phyloP scores from a whole-genome alignment of 1,284 basidiomycete species.

The Boletus albobrunnescens region DNA sequence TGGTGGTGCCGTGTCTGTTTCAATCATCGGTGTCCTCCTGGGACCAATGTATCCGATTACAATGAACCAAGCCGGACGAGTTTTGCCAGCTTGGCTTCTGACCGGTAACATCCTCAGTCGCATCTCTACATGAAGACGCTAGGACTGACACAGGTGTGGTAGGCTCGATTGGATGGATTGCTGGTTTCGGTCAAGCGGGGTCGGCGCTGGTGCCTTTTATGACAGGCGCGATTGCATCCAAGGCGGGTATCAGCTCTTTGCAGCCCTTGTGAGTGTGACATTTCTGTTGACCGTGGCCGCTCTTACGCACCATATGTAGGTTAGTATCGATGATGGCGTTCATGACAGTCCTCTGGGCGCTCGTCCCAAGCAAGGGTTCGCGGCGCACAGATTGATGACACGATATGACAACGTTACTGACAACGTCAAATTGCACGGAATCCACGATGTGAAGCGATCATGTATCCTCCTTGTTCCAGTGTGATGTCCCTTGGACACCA shows the following conservation, averaged over 20 bases:
- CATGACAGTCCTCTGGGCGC: slow-evolving; percentile 42
- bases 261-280: slow-evolving; percentile 50
- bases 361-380: slow-evolving; percentile 35
- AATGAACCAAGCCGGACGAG: slow-evolving; percentile 45
- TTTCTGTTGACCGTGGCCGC: background rate
- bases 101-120: slow-evolving; percentile 34
- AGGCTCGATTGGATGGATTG: slow-evolving; percentile 52
- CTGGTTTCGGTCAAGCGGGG: slow-evolving; percentile 50
- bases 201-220: slow-evolving; percentile 54
- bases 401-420: background rate
- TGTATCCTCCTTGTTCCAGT: no score
- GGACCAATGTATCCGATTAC: slow-evolving; percentile 55
- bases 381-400: slow-evolving; percentile 17
- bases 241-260: slow-evolving; percentile 46
- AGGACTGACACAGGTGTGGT: background rate
- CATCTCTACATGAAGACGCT: background rate
- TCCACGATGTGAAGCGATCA: no score
- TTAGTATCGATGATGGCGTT: slow-evolving; percentile 44
- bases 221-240: slow-evolving; percentile 50
- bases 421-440: no score
- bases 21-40: slow-evolving; percentile 50
- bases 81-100: slow-evolving; percentile 49
- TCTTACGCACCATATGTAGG: slow-evolving; percentile 25
- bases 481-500: no score
- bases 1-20: slow-evolving; percentile 48